These are phyloP conservation scores for Auriscalpium vulgare DNA, from an alignment of 768 basidiomycete species.

Conservation along the genomic window DNA sequence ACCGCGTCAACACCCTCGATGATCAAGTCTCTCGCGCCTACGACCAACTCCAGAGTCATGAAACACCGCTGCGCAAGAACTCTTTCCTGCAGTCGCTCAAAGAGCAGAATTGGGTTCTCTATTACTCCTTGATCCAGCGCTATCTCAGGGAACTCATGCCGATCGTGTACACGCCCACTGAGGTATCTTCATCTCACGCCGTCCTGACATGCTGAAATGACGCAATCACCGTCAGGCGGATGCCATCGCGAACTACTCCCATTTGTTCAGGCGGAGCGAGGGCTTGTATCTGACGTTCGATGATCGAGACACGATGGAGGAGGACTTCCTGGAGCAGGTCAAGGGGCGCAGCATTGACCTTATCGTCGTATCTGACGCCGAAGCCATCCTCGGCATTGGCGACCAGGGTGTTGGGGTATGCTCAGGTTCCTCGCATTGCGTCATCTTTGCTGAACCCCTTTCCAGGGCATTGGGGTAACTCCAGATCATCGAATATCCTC, in stretches of 20 bases:
- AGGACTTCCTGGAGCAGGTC: conserved; percentile 64
- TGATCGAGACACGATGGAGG: conserved; percentile 61
- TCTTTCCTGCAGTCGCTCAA: conserved; percentile 70
- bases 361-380: conserved; percentile 77
- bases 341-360: conserved; percentile 59
- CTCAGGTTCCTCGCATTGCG: background rate
- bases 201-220: background rate
- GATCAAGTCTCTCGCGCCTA: conserved; percentile 74
- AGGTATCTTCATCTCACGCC: conserved; percentile 31
- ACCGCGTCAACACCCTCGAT: conserved; percentile 46
- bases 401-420: conserved; percentile 67
- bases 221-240: conserved; percentile 43
- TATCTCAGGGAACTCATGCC: conserved; percentile 45
- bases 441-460: background rate
- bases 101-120: conserved; percentile 77
- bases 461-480: conserved; percentile 31
- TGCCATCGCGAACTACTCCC: conserved; percentile 78
- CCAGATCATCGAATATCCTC: background rate
- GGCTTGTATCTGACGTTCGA: conserved; percentile 66
- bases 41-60: conserved; percentile 40
- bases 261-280: conserved; percentile 72
- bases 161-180: conserved; percentile 79
- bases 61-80: conserved; percentile 51
- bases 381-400: conserved; percentile 77
- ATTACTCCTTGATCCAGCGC: conserved; percentile 48